Evolutionary conservation across 805 yeast genomes (phyloP).

Genomic region (Myxozyma udenii): DNA sequence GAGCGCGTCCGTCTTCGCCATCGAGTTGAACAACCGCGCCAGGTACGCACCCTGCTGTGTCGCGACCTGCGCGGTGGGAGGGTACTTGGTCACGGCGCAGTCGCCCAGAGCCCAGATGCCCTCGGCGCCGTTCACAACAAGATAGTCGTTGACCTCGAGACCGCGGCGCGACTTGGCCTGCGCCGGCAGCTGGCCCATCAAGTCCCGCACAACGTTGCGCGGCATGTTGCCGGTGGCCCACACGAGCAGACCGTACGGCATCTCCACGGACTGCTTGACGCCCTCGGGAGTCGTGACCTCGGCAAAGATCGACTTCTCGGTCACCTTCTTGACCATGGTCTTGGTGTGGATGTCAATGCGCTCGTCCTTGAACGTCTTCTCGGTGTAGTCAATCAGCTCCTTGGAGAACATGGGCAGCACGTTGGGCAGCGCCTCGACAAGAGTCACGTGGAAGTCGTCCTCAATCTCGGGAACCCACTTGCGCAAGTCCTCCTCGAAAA

Average conservation of each 20-base stretch:
- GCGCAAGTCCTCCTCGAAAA: conserved; percentile 82
- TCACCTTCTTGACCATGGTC: conserved; percentile 86
- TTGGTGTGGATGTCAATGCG: conserved; percentile 73
- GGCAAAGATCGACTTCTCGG: conserved; percentile 65
- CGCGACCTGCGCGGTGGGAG: conserved; percentile 98
- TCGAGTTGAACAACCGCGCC: conserved; percentile 56
- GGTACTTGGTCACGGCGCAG: conserved; percentile 82
- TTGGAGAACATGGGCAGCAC: conserved; percentile 57
- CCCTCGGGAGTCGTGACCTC: conserved; percentile 67
- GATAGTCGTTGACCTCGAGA: conserved; percentile 74
- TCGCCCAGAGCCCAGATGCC: conserved; percentile 91
- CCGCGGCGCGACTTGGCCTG: conserved; percentile 89
- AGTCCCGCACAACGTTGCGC: conserved; percentile 65
- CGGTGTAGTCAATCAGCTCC: conserved; percentile 61
- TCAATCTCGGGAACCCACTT: conserved; percentile 88
- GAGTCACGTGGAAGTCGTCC: conserved; percentile 74
- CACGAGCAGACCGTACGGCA: conserved; percentile 89
- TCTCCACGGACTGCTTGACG: conserved; percentile 52
- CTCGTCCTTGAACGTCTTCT: conserved; percentile 64
- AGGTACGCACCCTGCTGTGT: conserved; percentile 87
- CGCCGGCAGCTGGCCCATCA: conserved; percentile 61
- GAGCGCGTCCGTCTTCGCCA: conserved; percentile 39
- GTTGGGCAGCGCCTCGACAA: conserved; percentile 88
- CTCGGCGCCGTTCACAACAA: conserved; percentile 76
- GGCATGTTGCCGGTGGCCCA: conserved; percentile 99